Base-by-base conservation (phyloP, 257 asterid species). In the Scutellaria barbata region DNA sequence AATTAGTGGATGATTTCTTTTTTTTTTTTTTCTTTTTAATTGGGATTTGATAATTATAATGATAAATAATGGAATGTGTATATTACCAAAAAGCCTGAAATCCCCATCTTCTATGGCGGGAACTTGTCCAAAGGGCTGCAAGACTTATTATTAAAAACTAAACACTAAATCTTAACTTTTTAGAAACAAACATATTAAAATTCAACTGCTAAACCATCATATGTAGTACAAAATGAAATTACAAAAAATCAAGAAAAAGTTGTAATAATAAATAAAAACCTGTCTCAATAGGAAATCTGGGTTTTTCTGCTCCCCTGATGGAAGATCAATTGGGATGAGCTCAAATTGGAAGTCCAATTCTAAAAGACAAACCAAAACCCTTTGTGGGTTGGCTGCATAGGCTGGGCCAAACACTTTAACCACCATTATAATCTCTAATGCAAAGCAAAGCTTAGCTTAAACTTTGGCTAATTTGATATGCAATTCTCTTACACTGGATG, bases 81-180 rank as follows among this genome's bases (percentile, higher is more conserved):
- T 8, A 30, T 85, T 84, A 93, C 98, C 98, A 20, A 90, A 90
- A 41, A 93, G 96, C 83, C 52, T 89, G 83, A 93, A 82, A 68
- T 89, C 90, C 1, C 92, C 95, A 48, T 90, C 97, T 77, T 83
- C 95, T 53, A 89, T 81, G 0, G 87, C 94, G 4, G 96, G 98
- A 57, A 90, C 94, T 72, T 85, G 95, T 70, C 97, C 98, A 70
- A 93, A 93, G 47, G 98, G 98, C 98, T 90, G 90, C 81, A 76
- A 30, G 5, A 64, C 52, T 12, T 46, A 10, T 10, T 43, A 43
- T 30, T 30, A 30, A 30, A 30, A 1, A 22, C 25, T 2, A 22
- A 22, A 22, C 25, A 22, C 25, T 2, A 22, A 22, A 22, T 22
- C 35, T 30, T 30, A 3, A 30, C 25, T 20, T 30, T 30, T 30